Conservation (phyloP, 805 yeast species). For the Kregervanrija delftensis region DNA sequence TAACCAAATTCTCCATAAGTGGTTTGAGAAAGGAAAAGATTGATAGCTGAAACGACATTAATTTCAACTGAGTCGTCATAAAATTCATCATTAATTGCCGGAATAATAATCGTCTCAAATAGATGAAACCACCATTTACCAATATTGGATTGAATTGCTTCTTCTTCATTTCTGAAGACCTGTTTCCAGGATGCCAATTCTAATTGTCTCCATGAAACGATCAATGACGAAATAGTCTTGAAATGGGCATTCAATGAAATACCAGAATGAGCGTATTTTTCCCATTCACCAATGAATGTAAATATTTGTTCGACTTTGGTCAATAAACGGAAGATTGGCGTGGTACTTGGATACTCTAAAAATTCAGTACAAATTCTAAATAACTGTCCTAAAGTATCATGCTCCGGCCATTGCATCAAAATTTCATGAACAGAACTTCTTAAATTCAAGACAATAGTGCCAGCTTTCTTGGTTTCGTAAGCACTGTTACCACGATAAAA, state of each 20-base stretch:
- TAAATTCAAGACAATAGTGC: constrained; percentile 37
- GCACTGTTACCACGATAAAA: constrained; percentile 63
- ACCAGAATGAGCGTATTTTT: constrained; percentile 77
- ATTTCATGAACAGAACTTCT: constrained; percentile 40
- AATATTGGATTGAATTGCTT: constrained; percentile 35
- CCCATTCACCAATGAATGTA: constrained; percentile 85
- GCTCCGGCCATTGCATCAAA: constrained; percentile 84
- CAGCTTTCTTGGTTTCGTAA: constrained; percentile 55
- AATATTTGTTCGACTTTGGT: constrained; percentile 84
- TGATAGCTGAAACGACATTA: constrained; percentile 51
- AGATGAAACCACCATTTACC: constrained; percentile 92
- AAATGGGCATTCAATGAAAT: constrained; percentile 55
- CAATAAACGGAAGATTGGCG: constrained; percentile 72
- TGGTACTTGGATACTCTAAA: constrained; percentile 48
- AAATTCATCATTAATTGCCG: constrained; percentile 35
- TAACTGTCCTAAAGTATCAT: constrained; percentile 75
- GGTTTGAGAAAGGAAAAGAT: constrained; percentile 68
- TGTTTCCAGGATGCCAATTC: constrained; percentile 84
- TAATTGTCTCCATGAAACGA: constrained; percentile 85
- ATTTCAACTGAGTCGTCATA: constrained; percentile 28
- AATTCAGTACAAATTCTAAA: constrained; percentile 60
- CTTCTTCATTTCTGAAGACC: constrained; percentile 61
- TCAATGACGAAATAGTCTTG: constrained; percentile 54
- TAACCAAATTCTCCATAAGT: constrained; percentile 65
- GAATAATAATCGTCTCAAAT: constrained; percentile 69